Evolutionary conservation across 352 stramenopile genomes (phyloP), one percentile per base, ranked within the genome.

Genomic region (Globisporangium cystogenes): DNA sequence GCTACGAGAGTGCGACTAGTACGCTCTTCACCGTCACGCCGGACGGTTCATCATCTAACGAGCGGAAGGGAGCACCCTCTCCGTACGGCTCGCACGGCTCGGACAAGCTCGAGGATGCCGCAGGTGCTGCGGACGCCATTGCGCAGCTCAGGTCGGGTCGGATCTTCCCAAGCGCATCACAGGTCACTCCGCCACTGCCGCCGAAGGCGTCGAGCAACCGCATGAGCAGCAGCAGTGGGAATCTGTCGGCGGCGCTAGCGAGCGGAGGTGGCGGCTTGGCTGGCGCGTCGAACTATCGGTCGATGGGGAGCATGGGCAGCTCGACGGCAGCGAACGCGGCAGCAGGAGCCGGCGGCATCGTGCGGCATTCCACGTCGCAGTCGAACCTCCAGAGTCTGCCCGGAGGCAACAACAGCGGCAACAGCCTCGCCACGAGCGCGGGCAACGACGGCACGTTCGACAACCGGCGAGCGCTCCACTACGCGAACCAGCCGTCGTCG

Each of bases 11-110:
- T 44, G 36, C 79, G 1, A 60, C 63, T 8, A 92, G 72, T 45
- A 66, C 76, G 10, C 63, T 93, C 0, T 95, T 95, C 62, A 83
- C 71, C 6, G 84, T 92, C 29, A 57, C 50, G n/a, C 56, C 65
- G n/a, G 29, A 40, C 12, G 41, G 24, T 6, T 39, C 33, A 12
- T 5, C 6, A 12, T 5, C 6, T 12, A 39, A 18, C 33, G 33
- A 39, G 33, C 33, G 33, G 33, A 39, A 18, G 33, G n/a, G 36
- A 21, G 42, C 23, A 18, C 15, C 8, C 16, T 51, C 57, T 18
- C 67, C 68, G n/a, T 70, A 51, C 33, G 67, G 55, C 24, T 62
- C 55, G 7, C 48, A 49, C 23, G 48, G 55, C 18, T 62, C 55
- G 3, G 55, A 62, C 10, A 48, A 37, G 21, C 40, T 57, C 20